A percentile compares a stretch with the other conserved stretches of the same genome.
Evolutionary conservation across 1,139 yeast genomes (phyloP).

Genomic region (Hyphopichia buzzinii): DNA sequence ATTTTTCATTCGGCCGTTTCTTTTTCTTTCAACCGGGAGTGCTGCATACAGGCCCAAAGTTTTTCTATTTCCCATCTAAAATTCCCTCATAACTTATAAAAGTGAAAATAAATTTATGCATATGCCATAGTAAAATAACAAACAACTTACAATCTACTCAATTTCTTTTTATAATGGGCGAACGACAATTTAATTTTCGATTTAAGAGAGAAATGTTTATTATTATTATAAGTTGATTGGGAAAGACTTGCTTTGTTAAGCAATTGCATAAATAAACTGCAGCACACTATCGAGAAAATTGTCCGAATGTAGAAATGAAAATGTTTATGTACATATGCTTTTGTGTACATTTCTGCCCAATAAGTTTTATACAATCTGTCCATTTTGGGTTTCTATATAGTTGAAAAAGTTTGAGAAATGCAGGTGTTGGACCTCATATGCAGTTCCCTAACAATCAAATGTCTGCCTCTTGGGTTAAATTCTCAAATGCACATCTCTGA

Average conservation of each 20-base stretch:
- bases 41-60: neutral
- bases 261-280: too few relatives aligned
- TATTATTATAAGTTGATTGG: neutral
- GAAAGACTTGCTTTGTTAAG: neutral
- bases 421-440: neutral
- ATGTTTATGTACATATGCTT: neutral
- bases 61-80: neutral
- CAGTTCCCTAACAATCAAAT: too few relatives aligned
- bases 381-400: neutral
- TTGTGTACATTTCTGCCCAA: neutral
- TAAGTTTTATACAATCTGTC: neutral
- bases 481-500: neutral
- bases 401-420: neutral
- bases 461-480: too few relatives aligned
- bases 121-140: neutral
- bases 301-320: too few relatives aligned
- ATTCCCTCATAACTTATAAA: neutral
- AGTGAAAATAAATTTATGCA: neutral
- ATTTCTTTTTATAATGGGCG: neutral
- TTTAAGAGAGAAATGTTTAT: neutral
- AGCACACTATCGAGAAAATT: too few relatives aligned
- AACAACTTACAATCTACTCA: neutral
- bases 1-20: neutral
- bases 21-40: neutral
- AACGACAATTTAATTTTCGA: neutral